Evolutionary conservation across 2,329 filamentous ascomycete species (phyloP).

Genomic region (Xylariaceae sp.): DNA sequence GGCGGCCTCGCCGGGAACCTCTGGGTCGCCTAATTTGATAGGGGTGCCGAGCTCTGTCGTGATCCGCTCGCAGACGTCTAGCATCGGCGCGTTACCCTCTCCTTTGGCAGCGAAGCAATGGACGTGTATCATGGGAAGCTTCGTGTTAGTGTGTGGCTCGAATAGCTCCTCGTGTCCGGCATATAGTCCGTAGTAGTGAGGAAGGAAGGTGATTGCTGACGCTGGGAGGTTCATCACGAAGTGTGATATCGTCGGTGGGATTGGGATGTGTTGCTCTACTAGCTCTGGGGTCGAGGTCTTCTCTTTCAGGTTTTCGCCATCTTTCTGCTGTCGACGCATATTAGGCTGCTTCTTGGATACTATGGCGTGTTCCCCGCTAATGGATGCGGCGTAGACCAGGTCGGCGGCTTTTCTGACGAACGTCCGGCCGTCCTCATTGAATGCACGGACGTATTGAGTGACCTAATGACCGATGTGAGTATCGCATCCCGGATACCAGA

Average conservation of each 20-base stretch:
- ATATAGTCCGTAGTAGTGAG: conserved; percentile 80
- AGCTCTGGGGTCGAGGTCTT: conserved; percentile 30
- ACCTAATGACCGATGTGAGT: conserved; percentile 52
- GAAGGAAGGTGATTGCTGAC: conserved; percentile 83
- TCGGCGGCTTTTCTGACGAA: conserved; percentile 80
- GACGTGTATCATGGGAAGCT: conserved; percentile 85
- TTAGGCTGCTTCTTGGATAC: conserved; percentile 59
- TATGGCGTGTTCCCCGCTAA: conserved; percentile 59
- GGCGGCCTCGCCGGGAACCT: conserved; percentile 56
- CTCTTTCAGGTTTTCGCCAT: conserved; percentile 32
- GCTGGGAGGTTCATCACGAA: conserved; percentile 99
- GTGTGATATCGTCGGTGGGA: conserved; percentile 83
- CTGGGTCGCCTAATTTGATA: conserved; percentile 61
- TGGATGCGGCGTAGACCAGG: conserved; percentile 59
- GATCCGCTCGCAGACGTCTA: conserved; percentile 72
- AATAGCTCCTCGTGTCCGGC: conserved; percentile 72
- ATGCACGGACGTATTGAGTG: conserved; percentile 73
- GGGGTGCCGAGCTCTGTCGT: conserved; percentile 64
- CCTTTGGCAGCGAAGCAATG: conserved; percentile 91
- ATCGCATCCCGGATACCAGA: neutral
- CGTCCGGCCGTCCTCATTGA: conserved; percentile 79
- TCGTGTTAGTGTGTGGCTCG: conserved; percentile 60
- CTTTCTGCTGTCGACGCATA: conserved; percentile 41
- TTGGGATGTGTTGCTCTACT: conserved; percentile 50
- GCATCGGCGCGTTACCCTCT: conserved; percentile 71